phyloP scores from a whole-genome alignment of 2,329 filamentous ascomycete genomes.

The Penicillium sp. region DNA sequence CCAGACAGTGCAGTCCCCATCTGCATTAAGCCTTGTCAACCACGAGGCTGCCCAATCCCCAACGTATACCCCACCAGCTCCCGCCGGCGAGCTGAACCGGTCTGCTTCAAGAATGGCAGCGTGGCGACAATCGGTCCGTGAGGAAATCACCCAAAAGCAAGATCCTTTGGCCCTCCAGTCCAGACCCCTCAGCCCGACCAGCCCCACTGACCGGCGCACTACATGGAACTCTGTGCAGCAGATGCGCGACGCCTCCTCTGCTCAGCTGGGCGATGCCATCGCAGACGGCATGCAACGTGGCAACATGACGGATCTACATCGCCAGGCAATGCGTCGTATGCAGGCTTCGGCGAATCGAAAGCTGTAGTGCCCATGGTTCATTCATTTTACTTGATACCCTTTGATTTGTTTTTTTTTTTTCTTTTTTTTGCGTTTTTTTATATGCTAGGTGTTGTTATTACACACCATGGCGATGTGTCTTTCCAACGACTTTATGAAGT shows the following conservation, averaged over 20 bases:
- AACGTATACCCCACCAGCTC: conserved; percentile 11
- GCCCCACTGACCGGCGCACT: conserved; percentile 58
- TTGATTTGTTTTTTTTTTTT: conserved; percentile 10
- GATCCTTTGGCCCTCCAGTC: conserved; percentile 34
- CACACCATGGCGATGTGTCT: not conserved
- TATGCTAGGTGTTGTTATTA: not conserved
- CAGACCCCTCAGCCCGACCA: conserved; percentile 30
- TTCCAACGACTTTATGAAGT: conserved; percentile 3
- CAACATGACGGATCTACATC: conserved; percentile 72
- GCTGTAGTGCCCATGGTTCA: conserved; percentile 14
- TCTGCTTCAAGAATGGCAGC: conserved; percentile 60
- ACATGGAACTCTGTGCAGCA: conserved; percentile 62
- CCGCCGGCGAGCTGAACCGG: conserved; percentile 17
- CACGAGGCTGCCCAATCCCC: conserved; percentile 8
- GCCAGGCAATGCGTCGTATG: conserved; percentile 77
- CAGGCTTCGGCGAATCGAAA: conserved; percentile 59
- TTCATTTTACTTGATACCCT: conserved; percentile 15
- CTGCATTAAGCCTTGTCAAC: conserved; percentile 52
- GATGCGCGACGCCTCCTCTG: conserved; percentile 57
- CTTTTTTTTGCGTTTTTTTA: no score
- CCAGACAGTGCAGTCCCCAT: conserved; percentile 48
- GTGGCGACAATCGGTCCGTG: conserved; percentile 66
- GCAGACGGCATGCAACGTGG: conserved; percentile 75
- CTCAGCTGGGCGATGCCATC: conserved; percentile 62
- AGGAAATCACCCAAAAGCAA: conserved; percentile 54